These are phyloP conservation scores for Nigrograna mackinnonii DNA, from an alignment of 2,329 filamentous ascomycete species.

Conservation along the genomic window DNA sequence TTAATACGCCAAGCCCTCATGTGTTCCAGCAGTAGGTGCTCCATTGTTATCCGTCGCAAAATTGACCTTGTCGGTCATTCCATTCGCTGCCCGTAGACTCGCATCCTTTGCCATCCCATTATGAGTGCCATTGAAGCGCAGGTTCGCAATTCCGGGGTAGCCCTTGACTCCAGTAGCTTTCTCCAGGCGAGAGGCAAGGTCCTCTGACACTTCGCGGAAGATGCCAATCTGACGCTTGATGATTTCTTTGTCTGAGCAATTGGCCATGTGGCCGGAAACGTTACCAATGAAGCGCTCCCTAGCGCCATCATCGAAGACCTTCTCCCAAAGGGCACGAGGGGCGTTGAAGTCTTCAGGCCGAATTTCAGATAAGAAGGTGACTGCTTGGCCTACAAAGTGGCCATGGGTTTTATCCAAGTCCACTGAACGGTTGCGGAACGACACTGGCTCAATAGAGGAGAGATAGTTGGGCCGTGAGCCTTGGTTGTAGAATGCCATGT, in stretches of 20 bases:
- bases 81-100: conserved; percentile 55
- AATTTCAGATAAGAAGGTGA: conserved; percentile 57
- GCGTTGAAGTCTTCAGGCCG: conserved; percentile 59
- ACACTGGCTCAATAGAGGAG: conserved; percentile 55
- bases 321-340: conserved; percentile 63
- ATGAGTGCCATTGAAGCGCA: conserved; percentile 64
- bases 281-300: conserved; percentile 63
- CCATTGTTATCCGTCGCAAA: conserved; percentile 52
- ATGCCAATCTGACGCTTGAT: conserved; percentile 68
- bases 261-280: conserved; percentile 63
- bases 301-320: conserved; percentile 63
- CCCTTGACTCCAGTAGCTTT: conserved; percentile 66
- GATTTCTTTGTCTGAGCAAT: conserved; percentile 62
- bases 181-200: conserved; percentile 62
- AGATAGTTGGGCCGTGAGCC: conserved; percentile 62
- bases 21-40: conserved; percentile 50
- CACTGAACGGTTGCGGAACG: conserved; percentile 50
- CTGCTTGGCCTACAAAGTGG: conserved; percentile 53
- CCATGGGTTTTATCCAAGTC: conserved; percentile 55
- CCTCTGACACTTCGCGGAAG: conserved; percentile 64
- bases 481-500: conserved; percentile 70
- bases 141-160: conserved; percentile 58
- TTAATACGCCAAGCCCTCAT: too few species aligned
- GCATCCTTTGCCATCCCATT: conserved; percentile 61
- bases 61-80: conserved; percentile 43